Evolutionary conservation across 768 basidiomycete species (phyloP), one percentile per base, ranked within the genome.

Genomic region (Lactarius psammicola): DNA sequence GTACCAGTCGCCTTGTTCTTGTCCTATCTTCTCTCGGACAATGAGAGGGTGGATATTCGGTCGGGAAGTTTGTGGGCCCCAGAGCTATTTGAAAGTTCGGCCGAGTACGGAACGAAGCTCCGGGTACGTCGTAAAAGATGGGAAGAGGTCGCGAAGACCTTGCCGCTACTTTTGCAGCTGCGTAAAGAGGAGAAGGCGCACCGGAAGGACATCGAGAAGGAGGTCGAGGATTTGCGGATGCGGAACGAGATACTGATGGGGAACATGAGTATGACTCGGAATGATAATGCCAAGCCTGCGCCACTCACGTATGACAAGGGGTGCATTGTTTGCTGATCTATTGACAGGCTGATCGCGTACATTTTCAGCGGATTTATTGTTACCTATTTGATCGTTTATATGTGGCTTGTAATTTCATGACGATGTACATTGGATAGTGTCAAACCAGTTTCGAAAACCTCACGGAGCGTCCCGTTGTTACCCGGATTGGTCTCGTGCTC

Each of bases 181-280:
- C 67, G 60, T 10, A 62, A 65, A n/a, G 62, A 68, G 46, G 69
- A 70, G 54, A 61, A 59, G 46, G 42, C 2, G 10, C 56, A 69
- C 30, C 68, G 69, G 23, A 51, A 56, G 34, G 64, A 69, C 15
- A 61, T 70, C 20, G 67, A 68, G 63, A 60, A 61, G 57, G 69
- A 70, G 63, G 64, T 70, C 13, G 68, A 68, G 44, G 69, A 70
- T 60, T 34, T 70, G 54, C 63, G 64, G 34, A 70, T 70, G 69
- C 60, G 69, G 40, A 70, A 69, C 34, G 69, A 70, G 54, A 64
- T 70, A 26, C 61, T 70, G 15, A 54, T 65, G 26, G 69, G 63
- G 57, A 60, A 34, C 18, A 56, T 60, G 18, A 38, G 7, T 31
- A 40, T 68, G 36, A 38, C n/a, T n/a, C n/a, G n/a, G 30, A 66